A percentile compares a stretch with the other conserved stretches of the same genome.
Evolutionary conservation across 169 alveolate genomes (phyloP).

Genomic region (Plasmodium cynomolgi): DNA sequence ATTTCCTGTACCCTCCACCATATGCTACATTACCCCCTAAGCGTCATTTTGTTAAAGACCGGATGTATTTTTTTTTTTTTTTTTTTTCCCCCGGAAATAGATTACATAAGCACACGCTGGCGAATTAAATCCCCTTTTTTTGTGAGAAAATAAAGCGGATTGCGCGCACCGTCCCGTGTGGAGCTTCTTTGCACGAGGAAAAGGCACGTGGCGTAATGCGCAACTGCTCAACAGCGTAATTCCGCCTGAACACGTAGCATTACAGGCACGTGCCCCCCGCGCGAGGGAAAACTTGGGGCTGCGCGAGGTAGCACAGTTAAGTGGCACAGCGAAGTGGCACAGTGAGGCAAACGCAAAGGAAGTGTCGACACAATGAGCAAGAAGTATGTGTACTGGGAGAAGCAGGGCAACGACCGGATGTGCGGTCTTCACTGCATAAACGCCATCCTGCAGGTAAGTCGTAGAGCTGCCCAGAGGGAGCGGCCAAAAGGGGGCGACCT

Average conservation of each 20-base stretch:
- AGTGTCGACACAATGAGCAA: slow-evolving; percentile 33
- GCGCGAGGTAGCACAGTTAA: neutral
- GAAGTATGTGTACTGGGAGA: slow-evolving; percentile 90
- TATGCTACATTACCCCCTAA: neutral
- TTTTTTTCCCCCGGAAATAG: neutral
- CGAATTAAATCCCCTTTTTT: neutral
- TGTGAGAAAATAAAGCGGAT: neutral
- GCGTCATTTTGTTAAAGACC: neutral
- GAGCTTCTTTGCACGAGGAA: neutral
- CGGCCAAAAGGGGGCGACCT: neutral
- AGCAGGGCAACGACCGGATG: slow-evolving; percentile 91
- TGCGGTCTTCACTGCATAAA: slow-evolving; percentile 92
- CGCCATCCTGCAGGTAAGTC: slow-evolving; percentile 86
- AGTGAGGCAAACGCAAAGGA: neutral
- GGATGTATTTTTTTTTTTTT: neutral
- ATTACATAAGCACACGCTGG: neutral
- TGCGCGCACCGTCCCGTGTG: neutral
- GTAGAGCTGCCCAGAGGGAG: neutral
- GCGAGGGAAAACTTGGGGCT: neutral
- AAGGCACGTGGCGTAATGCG: neutral
- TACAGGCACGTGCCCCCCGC: neutral
- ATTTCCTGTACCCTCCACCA: neutral
- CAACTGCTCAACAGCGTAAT: neutral
- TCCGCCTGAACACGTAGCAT: neutral
- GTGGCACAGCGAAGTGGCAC: neutral